Evolutionary conservation across 345 rosid genomes (phyloP), one percentile per base, ranked within the genome.

Genomic region (Stellera chamaejasme): DNA sequence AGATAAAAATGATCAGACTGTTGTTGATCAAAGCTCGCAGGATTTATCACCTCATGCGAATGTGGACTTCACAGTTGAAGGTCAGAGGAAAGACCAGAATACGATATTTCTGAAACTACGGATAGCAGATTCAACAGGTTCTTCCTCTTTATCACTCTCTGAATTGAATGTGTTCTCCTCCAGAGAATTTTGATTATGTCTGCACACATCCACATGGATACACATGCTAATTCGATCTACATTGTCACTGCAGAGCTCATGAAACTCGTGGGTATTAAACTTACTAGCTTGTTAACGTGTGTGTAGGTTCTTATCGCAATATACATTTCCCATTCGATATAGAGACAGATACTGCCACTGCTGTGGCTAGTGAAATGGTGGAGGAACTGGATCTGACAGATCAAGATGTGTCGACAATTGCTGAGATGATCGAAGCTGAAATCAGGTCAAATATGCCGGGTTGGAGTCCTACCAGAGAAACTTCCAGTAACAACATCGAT

Each of bases 361-460:
- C 85, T 19, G 99, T 93, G 15, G 97, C 97, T 14, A 75, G 87
- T 32, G 99, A 93, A 82, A 93, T 89, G 99, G 96, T 93, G 15
- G 85, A 89, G 54, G 96, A 93, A 70, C 56, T 93, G 71, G 89
- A 87, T 70, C 71, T 93, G 53, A 83, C 97, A 10, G 95, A 87
- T 75, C 96, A 89, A 71, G 99, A 89, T 71, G 82, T 85, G 56
- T 73, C 96, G 16, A 62, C 82, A 25, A 80, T 93, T 23, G 78
- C 87, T 48, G 80, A 69, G 23, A 89, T 89, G 82, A 89, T 93
- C 13, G 88, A 87, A 48, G 19, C 65, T 3, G 99, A 93, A 78
- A 87, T 93, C 59, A 76, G 36, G 66, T 82, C 87, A 13, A 92
- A 77, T 60, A 72, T 84, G 48, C 85, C 96, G 0, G 80, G 76